Evolutionary conservation across 2,329 filamentous ascomycete species (phyloP).

Genomic region (Dactylellina drechsleri): DNA sequence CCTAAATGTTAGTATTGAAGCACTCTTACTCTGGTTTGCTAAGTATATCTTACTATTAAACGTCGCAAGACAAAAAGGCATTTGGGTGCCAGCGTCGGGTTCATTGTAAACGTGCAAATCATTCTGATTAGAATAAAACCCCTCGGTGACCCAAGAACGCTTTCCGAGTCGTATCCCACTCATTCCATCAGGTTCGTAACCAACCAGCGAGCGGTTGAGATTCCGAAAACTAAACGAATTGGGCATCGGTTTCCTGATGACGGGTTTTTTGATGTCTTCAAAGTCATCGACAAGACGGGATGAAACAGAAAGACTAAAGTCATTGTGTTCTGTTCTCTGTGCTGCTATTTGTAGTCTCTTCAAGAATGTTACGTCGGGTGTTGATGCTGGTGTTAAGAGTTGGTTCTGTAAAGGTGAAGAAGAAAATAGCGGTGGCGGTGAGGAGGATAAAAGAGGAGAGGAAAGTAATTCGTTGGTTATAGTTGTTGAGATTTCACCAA

Average conservation of each 20-base stretch:
- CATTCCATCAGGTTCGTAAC: constrained; percentile 44
- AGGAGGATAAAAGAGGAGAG: constrained; percentile 39
- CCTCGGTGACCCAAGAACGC: constrained; percentile 43
- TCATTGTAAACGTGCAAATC: constrained; percentile 34
- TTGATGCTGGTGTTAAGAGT: constrained; percentile 44
- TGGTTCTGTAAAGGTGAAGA: constrained; percentile 47
- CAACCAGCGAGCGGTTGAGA: constrained; percentile 32
- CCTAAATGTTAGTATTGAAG: constrained; percentile 7
- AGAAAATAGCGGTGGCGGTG: constrained; percentile 42
- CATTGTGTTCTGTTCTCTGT: constrained; percentile 13
- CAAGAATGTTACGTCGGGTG: constrained; percentile 51
- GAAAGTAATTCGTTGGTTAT: constrained; percentile 41
- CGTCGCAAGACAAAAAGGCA: constrained; percentile 50
- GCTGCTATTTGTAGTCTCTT: constrained; percentile 47
- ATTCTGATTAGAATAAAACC: constrained; percentile 46
- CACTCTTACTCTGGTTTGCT: too few relatives aligned
- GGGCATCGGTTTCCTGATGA: constrained; percentile 44
- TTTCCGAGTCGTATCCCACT: constrained; percentile 41
- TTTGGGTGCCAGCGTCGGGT: constrained; percentile 12
- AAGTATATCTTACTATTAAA: constrained; percentile 38
- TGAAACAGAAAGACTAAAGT: constrained; percentile 3
- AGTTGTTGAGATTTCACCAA: constrained; percentile 38
- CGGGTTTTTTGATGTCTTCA: constrained; percentile 42
- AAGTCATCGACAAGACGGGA: constrained; percentile 50
- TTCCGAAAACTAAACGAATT: constrained; percentile 46